A percentile compares a stretch with the other conserved stretches of the same genome.
Conservation (phyloP, 2,329 filamentous ascomycete species). For the Aotearoamyces nothofagi region DNA sequence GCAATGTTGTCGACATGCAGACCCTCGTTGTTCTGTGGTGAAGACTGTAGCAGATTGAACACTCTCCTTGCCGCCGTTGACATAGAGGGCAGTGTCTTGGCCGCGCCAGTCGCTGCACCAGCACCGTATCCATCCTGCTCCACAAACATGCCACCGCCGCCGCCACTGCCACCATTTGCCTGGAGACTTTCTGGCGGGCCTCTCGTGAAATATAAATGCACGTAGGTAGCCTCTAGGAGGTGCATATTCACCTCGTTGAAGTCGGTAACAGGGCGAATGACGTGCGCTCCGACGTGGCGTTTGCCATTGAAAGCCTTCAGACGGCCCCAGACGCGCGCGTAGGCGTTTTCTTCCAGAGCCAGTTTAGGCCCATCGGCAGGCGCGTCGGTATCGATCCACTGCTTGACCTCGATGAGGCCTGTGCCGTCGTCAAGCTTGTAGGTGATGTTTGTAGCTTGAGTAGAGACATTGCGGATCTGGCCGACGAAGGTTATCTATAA, state of each 20-base stretch:
- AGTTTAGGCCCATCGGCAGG: conserved; percentile 28
- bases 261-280: conserved; percentile 66
- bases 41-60: conserved; percentile 51
- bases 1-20: conserved; percentile 69
- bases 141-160: conserved; percentile 21
- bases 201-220: conserved; percentile 71
- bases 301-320: conserved; percentile 77
- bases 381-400: conserved; percentile 47
- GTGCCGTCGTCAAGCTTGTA: conserved; percentile 95
- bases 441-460: conserved; percentile 81
- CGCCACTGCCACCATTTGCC: conserved; percentile 21
- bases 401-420: conserved; percentile 78
- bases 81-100: conserved; percentile 23
- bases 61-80: conserved; percentile 50
- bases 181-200: conserved; percentile 34
- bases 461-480: conserved; percentile 74
- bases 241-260: conserved; percentile 92
- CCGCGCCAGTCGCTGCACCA: conserved; percentile 15
- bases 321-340: conserved; percentile 75
- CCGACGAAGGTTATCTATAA: conserved; percentile 69
- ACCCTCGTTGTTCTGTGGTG: conserved; percentile 65
- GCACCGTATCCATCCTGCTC: conserved; percentile 20
- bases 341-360: conserved; percentile 52
- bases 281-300: conserved; percentile 64
- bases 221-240: conserved; percentile 74